Evolutionary conservation across 2,329 filamentous ascomycete species (phyloP).

Genomic region (Fusarium foetens): DNA sequence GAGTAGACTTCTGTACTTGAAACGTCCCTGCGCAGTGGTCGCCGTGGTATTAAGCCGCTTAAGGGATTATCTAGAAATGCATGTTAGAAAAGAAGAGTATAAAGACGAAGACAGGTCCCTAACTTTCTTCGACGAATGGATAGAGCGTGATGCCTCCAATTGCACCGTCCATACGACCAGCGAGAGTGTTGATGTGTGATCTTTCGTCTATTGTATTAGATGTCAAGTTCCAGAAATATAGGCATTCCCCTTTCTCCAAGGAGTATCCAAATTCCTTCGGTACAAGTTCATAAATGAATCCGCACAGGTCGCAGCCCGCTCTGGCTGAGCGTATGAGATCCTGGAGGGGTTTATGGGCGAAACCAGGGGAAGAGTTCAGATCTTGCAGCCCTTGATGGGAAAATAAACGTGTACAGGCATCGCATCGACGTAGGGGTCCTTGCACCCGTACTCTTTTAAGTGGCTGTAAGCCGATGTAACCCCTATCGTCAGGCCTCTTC

Average conservation of each 20-base stretch:
- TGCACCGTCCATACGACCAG: rapidly evolving
- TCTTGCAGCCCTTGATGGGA: rapidly evolving
- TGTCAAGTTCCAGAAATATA: not conserved
- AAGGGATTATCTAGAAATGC: rapidly evolving
- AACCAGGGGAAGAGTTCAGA: not conserved
- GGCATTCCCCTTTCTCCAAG: rapidly evolving
- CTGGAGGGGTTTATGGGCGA: rapidly evolving
- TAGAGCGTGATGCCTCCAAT: rapidly evolving
- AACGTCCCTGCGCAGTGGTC: not conserved
- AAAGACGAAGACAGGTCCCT: rapidly evolving
- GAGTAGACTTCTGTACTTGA: rapidly evolving
- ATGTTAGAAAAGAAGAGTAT: rapidly evolving
- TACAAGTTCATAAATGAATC: rapidly evolving
- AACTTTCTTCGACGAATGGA: not conserved
- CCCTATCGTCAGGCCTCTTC: rapidly evolving
- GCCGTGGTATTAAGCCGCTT: no score
- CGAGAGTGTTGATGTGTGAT: rapidly evolving
- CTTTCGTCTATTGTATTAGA: rapidly evolving
- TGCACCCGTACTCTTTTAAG: not conserved
- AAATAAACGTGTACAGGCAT: not conserved
- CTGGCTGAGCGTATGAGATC: rapidly evolving
- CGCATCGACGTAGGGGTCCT: rapidly evolving
- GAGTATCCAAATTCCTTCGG: rapidly evolving
- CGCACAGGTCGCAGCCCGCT: not conserved
- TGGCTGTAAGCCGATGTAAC: rapidly evolving